phyloP scores from a whole-genome alignment of 2,329 filamentous ascomycete species.

The Fusarium pseudograminearum region DNA sequence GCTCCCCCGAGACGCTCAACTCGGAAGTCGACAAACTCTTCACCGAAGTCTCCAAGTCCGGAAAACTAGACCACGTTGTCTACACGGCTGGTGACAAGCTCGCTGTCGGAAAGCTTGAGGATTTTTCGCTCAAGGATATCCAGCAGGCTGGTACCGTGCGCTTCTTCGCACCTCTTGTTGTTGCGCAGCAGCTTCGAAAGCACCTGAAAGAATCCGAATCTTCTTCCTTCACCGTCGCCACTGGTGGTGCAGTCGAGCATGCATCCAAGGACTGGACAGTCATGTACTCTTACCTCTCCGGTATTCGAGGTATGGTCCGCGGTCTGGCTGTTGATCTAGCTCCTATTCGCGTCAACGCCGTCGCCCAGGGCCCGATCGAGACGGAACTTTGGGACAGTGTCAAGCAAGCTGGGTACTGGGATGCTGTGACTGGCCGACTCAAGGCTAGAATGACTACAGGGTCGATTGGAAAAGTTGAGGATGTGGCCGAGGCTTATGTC shows the following conservation, averaged over 20 bases:
- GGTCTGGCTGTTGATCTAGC: conserved; percentile 38
- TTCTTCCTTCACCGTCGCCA: conserved; percentile 38
- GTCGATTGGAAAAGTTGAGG: conserved; percentile 28
- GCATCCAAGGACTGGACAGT: conserved; percentile 33
- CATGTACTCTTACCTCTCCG: conserved; percentile 31
- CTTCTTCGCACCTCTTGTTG: conserved; percentile 34
- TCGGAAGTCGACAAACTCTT: conserved; percentile 31
- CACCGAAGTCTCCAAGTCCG: conserved; percentile 24
- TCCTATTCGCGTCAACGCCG: conserved; percentile 37
- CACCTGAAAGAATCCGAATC: conserved; percentile 24
- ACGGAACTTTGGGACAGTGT: conserved; percentile 36
- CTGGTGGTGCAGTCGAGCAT: conserved; percentile 31
- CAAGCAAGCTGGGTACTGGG: conserved; percentile 35
- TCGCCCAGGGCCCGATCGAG: conserved; percentile 32
- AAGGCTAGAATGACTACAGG: conserved; percentile 37
- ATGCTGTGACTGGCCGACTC: conserved; percentile 21
- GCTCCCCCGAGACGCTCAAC: conserved; percentile 21
- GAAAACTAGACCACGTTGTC: conserved; percentile 38
- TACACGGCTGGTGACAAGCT: conserved; percentile 38
- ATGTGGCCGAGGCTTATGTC: conserved; percentile 40
- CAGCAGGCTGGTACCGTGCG: conserved; percentile 36
- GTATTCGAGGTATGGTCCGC: conserved; percentile 31
- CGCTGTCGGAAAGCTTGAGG: conserved; percentile 28
- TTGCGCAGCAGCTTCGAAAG: conserved; percentile 38
- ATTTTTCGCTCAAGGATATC: conserved; percentile 24